Percentiles rank a stretch among this genome's conserved stretches.
These are phyloP conservation scores for Coniochaeta sp. DNA, from an alignment of 2,329 filamentous ascomycete species.

Conservation along the genomic window DNA sequence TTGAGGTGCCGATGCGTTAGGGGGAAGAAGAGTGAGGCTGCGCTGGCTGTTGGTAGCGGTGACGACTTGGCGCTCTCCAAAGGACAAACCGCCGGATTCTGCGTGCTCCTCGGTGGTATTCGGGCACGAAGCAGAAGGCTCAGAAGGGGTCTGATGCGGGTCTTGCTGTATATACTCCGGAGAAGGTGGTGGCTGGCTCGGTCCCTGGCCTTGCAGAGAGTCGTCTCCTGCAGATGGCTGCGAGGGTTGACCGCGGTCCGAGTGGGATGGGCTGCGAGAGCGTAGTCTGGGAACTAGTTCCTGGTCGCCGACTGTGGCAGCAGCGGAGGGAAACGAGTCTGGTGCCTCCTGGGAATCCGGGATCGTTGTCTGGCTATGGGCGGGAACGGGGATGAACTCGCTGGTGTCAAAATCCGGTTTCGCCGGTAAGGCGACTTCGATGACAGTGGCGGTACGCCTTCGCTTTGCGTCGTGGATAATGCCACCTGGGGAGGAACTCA, in stretches of 20 bases:
- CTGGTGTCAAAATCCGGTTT: background rate
- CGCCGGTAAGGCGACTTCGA: background rate
- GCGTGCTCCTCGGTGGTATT: background rate
- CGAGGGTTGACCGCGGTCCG: background rate
- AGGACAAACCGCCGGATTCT: background rate
- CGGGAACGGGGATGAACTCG: background rate
- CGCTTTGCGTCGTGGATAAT: background rate
- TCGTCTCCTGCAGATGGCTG: background rate
- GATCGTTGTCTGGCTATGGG: background rate
- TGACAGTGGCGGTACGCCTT: background rate
- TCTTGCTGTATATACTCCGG: background rate
- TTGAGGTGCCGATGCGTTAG: background rate
- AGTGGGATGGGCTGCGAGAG: background rate
- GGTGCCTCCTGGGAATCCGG: background rate
- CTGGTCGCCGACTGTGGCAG: background rate
- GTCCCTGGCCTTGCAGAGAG: background rate
- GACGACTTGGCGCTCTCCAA: background rate
- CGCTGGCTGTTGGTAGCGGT: background rate
- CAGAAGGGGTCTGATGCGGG: background rate
- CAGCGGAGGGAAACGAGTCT: background rate
- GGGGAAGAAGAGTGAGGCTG: background rate
- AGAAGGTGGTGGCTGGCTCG: background rate
- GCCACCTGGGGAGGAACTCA: background rate
- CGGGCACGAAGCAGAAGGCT: background rate
- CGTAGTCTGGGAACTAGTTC: background rate